A percentile compares a stretch with the other conserved stretches of the same genome.
Conservation (phyloP, 116 monocot genomes). For the Iris pallida region DNA sequence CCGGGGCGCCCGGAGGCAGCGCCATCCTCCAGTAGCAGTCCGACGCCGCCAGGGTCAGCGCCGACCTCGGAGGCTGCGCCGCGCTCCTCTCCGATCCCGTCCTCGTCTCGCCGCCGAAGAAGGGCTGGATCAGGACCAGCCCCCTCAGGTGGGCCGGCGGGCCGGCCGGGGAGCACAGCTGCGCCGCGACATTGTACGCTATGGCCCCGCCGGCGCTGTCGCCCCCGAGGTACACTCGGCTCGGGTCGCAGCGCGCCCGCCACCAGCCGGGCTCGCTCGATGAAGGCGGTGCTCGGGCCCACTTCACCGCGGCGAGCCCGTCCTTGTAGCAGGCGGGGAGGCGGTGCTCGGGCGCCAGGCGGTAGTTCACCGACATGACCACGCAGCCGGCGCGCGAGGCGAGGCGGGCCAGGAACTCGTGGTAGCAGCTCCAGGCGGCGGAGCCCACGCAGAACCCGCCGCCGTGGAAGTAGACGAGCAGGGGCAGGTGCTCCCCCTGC, state of each 20-base stretch:
- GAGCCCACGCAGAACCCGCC: conserved; percentile 87
- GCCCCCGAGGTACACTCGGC: conserved; percentile 52
- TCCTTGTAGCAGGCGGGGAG: conserved; percentile 78
- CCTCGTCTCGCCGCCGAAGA: conserved; percentile 63
- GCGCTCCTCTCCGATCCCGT: conserved; percentile 46
- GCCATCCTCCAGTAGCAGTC: conserved; percentile 77
- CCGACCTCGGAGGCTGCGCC: conserved; percentile 34
- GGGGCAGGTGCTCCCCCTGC: conserved; percentile 11
- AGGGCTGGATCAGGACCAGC: conserved; percentile 65
- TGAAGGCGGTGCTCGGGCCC: no score
- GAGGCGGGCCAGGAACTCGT: conserved; percentile 48
- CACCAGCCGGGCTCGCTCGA: conserved; percentile 20
- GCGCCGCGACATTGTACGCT: conserved; percentile 46
- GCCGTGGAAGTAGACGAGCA: conserved; percentile 84
- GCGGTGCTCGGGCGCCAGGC: conserved; percentile 79
- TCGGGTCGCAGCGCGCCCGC: conserved; percentile 30
- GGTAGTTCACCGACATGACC: conserved; percentile 70
- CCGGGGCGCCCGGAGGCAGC: conserved; percentile 42
- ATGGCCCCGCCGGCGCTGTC: conserved; percentile 84
- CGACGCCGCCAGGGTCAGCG: conserved; percentile 42
- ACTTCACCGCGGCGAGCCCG: conserved; percentile 38
- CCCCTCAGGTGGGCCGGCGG: conserved; percentile 25
- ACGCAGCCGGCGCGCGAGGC: conserved; percentile 28
- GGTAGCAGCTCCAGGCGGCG: conserved; percentile 68
- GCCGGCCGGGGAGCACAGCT: neutral